These are phyloP conservation scores for Apostasia shenzhenica DNA, from an alignment of 106 monocot genomes.

Conservation along the genomic window DNA sequence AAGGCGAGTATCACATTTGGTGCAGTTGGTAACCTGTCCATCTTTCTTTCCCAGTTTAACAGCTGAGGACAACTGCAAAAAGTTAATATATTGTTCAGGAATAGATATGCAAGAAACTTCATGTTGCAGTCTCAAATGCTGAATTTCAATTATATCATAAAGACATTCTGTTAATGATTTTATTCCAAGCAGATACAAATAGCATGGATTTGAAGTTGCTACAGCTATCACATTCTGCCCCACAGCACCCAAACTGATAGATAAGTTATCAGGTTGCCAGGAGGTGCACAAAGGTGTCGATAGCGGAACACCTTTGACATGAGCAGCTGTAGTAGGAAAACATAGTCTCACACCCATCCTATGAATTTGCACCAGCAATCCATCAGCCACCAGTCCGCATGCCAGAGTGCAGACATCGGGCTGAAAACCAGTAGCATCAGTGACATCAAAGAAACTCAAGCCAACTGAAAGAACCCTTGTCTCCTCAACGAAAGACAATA, in stretches of 20 bases:
- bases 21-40: constrained; percentile 7
- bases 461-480: constrained; percentile 97
- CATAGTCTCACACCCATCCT: constrained; percentile 71
- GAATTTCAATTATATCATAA: constrained; percentile 68
- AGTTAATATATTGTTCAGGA: constrained; percentile 26
- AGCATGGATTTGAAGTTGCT: constrained; percentile 84
- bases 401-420: constrained; percentile 83
- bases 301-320: constrained; percentile 50
- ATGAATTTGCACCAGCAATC: constrained; percentile 84
- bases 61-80: constrained; percentile 11
- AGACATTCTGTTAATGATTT: constrained; percentile 30
- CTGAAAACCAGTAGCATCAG: constrained; percentile 75
- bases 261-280: constrained; percentile 57
- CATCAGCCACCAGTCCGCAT: constrained; percentile 86
- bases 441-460: constrained; percentile 69
- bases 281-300: constrained; percentile 59
- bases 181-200: constrained; percentile 59
- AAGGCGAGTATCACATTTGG: constrained; percentile 20
- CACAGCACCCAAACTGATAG: constrained; percentile 76
- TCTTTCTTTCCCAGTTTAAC: constrained; percentile 12
- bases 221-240: constrained; percentile 68
- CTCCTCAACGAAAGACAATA: constrained; percentile 97
- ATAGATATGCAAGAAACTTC: constrained; percentile 97
- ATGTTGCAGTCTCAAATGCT: constrained; percentile 40
- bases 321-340: constrained; percentile 65